A percentile compares a stretch with the other conserved stretches of the same genome.
phyloP scores from a whole-genome alignment of 345 rosid genomes.

The Cardamine chenopodiifolia region DNA sequence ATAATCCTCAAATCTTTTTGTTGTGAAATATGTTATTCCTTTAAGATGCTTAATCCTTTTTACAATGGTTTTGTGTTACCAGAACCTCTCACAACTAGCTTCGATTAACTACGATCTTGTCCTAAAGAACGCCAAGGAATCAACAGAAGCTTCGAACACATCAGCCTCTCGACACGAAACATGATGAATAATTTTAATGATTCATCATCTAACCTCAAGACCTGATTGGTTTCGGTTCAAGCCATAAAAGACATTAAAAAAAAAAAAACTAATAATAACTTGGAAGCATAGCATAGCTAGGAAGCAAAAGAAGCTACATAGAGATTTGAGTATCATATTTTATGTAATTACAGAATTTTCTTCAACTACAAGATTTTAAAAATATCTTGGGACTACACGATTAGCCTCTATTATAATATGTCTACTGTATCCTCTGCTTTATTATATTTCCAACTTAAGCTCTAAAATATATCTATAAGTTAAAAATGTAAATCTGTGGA shows the following conservation, averaged over 20 bases:
- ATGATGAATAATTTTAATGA: constrained; percentile 16
- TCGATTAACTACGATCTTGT: constrained; percentile 87
- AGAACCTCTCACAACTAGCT: constrained; percentile 93
- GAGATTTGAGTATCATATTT: constrained; percentile 5
- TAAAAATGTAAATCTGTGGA: not conserved
- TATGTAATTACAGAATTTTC: not conserved
- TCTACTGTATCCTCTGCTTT: too few species aligned
- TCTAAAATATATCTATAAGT: not conserved
- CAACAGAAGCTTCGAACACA: constrained; percentile 54
- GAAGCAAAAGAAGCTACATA: constrained; percentile 28
- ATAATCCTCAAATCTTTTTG: not conserved
- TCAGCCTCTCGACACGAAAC: constrained; percentile 35
- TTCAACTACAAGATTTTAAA: not conserved
- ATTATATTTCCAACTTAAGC: too few species aligned
- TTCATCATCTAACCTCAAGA: constrained; percentile 21
- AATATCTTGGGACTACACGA: too few species aligned
- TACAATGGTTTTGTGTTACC: constrained; percentile 18
- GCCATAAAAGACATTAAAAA: not conserved
- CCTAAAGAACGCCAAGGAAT: constrained; percentile 58
- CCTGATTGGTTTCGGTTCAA: constrained; percentile 12
- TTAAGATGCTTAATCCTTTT: constrained; percentile 1
- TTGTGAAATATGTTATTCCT: not conserved
- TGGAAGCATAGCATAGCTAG: constrained; percentile 39
- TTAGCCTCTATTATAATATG: too few species aligned
- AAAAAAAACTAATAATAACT: constrained; percentile 7